Conservation (phyloP, 176 grass and related monocot genomes). For the Thalia dealbata region DNA sequence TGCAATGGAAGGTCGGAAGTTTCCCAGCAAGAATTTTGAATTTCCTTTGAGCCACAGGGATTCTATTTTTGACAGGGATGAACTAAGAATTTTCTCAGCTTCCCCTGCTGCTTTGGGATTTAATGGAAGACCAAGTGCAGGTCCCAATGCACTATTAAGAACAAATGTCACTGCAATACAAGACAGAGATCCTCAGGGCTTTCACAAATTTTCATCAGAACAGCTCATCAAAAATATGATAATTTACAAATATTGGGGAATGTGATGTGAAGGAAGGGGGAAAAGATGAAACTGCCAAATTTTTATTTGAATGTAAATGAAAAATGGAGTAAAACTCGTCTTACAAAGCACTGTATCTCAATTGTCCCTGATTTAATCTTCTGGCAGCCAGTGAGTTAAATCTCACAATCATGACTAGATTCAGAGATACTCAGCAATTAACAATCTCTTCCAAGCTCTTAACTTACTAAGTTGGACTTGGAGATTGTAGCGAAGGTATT, state of each 20-base stretch:
- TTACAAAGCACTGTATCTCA: not conserved
- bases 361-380: not conserved
- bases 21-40: constrained; percentile 60
- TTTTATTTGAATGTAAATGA: not conserved
- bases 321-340: not conserved
- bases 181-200: constrained; percentile 11
- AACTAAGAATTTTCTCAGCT: constrained; percentile 39
- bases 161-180: constrained; percentile 37
- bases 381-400: not conserved
- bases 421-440: no score
- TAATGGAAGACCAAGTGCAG: constrained; percentile 41
- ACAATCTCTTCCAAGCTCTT: no score
- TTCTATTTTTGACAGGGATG: constrained; percentile 51
- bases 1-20: constrained; percentile 52
- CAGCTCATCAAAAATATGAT: not conserved
- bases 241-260: not conserved
- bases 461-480: no score
- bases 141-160: constrained; percentile 38
- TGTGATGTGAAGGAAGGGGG: not conserved
- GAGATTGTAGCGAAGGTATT: no score
- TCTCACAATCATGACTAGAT: not conserved
- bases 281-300: not conserved
- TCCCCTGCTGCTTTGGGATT: constrained; percentile 47
- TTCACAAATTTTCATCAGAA: not conserved
- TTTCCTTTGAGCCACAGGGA: constrained; percentile 59